Percentiles rank a stretch among this genome's conserved stretches.
Conservation (phyloP, 78 protist species). For the Isochrysis galbana region DNA sequence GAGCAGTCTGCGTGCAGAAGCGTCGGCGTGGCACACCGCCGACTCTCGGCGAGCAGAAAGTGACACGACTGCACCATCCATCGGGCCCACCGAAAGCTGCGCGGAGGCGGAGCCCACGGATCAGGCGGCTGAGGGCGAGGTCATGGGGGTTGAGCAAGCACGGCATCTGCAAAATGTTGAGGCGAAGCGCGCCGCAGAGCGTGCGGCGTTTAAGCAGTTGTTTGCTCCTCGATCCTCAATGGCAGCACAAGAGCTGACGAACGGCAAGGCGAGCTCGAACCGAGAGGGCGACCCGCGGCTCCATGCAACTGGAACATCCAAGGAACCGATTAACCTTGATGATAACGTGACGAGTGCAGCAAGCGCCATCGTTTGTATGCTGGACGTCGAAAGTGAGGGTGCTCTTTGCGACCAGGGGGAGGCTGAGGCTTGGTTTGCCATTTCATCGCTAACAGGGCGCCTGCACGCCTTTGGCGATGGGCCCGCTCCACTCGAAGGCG, state of each 20-base stretch:
- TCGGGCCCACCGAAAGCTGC: too few species aligned
- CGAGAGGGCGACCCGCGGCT: too few species aligned
- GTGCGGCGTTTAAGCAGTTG: neutral
- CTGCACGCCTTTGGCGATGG: neutral
- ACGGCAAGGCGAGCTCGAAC: too few species aligned
- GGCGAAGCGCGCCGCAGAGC: neutral
- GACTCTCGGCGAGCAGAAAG: too few species aligned
- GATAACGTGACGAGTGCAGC: too few species aligned
- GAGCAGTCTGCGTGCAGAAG: neutral
- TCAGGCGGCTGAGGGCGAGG: neutral
- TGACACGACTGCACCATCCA: too few species aligned
- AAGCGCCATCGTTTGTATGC: too few species aligned
- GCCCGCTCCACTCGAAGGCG: neutral
- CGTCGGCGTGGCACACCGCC: neutral
- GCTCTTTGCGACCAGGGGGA: too few species aligned
- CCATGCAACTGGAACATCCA: too few species aligned
- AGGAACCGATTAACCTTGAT: too few species aligned
- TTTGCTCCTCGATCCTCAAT: neutral
- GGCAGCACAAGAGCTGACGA: neutral
- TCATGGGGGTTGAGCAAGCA: neutral
- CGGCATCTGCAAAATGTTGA: neutral
- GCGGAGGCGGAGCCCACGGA: neutral
- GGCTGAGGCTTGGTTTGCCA: neutral
- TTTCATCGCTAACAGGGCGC: neutral
- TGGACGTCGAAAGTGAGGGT: too few species aligned